A percentile compares a stretch with the other conserved stretches of the same genome.
Conservation (phyloP, 768 basidiomycete species). For the Crepidotus variabilis region DNA sequence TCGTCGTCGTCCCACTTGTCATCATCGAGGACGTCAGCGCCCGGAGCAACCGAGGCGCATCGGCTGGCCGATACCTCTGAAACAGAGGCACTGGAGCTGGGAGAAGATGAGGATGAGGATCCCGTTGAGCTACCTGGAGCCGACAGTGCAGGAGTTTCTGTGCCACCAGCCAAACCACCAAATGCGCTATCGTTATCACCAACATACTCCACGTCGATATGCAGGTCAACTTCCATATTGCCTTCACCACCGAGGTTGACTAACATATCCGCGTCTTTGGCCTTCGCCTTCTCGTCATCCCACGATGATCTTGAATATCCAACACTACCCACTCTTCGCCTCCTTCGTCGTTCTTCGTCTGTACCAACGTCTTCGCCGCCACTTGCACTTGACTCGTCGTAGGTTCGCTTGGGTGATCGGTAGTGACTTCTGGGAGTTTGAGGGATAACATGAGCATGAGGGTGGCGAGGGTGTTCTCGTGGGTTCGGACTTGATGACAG, state of each 20-base stretch:
- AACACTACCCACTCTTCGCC: conserved; percentile 10
- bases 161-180: conserved; percentile 11
- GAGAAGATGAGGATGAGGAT: conserved; percentile 1
- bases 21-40: not conserved
- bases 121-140: conserved; percentile 9
- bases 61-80: conserved; percentile 7
- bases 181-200: conserved; percentile 7
- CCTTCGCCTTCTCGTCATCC: not conserved
- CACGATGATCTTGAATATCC: not conserved
- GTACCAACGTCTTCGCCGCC: conserved; percentile 15
- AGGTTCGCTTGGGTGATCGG: conserved; percentile 30
- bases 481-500: not conserved
- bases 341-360: conserved; percentile 12
- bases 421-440: conserved; percentile 12
- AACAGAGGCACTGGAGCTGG: conserved; percentile 13
- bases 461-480: conserved; percentile 12
- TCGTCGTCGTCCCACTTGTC: not conserved
- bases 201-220: conserved; percentile 5
- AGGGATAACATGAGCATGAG: conserved; percentile 4
- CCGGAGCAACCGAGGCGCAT: not conserved
- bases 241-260: not conserved
- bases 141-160: conserved; percentile 20
- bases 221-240: conserved; percentile 14
- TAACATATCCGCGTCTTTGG: not conserved
- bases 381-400: conserved; percentile 30